Evolutionary conservation across 352 stramenopile species (phyloP).

Genomic region (Pythium monospermum): DNA sequence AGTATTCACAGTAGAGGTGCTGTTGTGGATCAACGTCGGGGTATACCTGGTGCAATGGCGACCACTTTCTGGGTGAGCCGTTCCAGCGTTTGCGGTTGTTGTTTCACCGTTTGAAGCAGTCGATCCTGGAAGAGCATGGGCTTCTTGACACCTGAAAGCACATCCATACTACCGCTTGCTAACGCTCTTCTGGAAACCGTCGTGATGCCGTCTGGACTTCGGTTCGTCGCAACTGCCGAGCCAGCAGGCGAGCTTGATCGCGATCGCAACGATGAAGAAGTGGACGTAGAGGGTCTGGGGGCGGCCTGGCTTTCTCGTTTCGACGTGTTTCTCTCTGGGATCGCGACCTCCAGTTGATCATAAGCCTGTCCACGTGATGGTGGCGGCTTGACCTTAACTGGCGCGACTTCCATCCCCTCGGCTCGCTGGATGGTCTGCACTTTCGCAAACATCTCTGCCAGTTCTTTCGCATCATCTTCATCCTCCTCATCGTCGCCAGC

Average conservation of each 20-base stretch:
- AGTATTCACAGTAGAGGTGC: too few relatives aligned
- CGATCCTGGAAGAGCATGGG: conserved; percentile 51
- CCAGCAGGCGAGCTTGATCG: conserved; percentile 6
- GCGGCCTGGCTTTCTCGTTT: conserved; percentile 6
- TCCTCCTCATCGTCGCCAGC: conserved; percentile 25
- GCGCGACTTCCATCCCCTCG: conserved; percentile 26
- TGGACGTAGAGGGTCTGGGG: not conserved
- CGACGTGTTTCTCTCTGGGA: conserved; percentile 1
- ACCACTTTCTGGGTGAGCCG: conserved; percentile 48
- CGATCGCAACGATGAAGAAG: conserved; percentile 4
- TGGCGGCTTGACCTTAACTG: conserved; percentile 2
- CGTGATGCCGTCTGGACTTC: conserved; percentile 55
- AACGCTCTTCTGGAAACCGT: conserved; percentile 41
- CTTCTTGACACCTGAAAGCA: conserved; percentile 52
- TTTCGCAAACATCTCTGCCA: conserved; percentile 73
- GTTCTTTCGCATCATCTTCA: conserved; percentile 48
- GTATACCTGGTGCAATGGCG: conserved; percentile 36
- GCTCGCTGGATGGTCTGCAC: conserved; percentile 57
- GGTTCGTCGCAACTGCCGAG: conserved; percentile 1
- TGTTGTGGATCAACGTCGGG: too few relatives aligned
- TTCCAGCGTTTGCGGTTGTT: conserved; percentile 35
- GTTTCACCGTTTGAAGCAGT: conserved; percentile 41
- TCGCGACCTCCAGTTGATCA: conserved; percentile 9
- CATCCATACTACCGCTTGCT: conserved; percentile 18
- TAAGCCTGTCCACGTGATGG: conserved; percentile 11